Conservation (phyloP, 768 basidiomycete species). For the Phlebiopsis flavidoalba region DNA sequence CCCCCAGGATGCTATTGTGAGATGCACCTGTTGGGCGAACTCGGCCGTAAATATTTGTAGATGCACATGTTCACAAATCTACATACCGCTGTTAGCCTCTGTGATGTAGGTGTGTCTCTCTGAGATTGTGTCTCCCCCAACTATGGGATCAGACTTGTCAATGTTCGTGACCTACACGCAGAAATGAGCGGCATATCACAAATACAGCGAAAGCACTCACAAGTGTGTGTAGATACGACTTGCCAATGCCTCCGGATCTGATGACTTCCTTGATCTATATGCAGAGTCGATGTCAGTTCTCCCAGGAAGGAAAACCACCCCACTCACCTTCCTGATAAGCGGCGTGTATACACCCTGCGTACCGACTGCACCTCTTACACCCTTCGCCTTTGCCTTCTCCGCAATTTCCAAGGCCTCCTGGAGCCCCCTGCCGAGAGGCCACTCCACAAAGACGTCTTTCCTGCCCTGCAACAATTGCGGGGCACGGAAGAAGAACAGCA, state of each 20-base stretch:
- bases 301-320: not conserved
- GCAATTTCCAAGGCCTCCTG: constrained; percentile 32
- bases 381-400: constrained; percentile 24
- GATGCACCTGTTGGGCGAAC: not conserved
- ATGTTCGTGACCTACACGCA: not conserved
- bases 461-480: constrained; percentile 32
- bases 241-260: constrained; percentile 26
- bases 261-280: constrained; percentile 28
- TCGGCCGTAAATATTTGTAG: not conserved
- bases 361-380: constrained; percentile 31
- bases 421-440: constrained; percentile 30
- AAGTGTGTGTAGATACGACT: constrained; percentile 23
- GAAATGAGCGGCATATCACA: not conserved
- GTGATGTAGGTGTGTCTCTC: not conserved
- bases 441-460: constrained; percentile 37
- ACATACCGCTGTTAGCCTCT: not conserved
- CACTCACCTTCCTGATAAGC: constrained; percentile 26
- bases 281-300: not conserved
- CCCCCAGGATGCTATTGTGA: not conserved
- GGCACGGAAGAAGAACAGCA: constrained; percentile 23
- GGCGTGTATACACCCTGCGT: constrained; percentile 28
- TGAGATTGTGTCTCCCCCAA: not conserved
- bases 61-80: not conserved
- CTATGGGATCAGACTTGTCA: not conserved
- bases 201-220: constrained; percentile 9